Conservation (phyloP, 139 green algal species). For the Tetratostichococcus sp. region DNA sequence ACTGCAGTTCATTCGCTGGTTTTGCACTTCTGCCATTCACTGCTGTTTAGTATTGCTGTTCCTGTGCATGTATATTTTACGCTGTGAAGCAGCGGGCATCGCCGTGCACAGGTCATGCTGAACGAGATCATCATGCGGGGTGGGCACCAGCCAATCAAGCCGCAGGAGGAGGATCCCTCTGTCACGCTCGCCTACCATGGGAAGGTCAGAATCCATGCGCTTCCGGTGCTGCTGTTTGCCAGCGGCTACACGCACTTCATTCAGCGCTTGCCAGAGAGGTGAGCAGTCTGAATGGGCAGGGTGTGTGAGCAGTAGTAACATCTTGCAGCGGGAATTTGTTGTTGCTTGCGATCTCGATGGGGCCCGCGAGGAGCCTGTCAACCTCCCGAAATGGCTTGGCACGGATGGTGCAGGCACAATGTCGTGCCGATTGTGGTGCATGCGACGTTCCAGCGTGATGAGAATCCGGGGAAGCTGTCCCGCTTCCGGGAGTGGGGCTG, state of each 20-base stretch:
- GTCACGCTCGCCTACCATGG: not conserved
- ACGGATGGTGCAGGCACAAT: not conserved
- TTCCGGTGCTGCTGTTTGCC: conserved; percentile 3
- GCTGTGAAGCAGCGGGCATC: too few relatives aligned
- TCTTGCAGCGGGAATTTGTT: too few relatives aligned
- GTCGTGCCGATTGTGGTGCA: conserved; percentile 6
- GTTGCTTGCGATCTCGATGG: too few relatives aligned
- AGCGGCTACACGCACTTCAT: conserved; percentile 1
- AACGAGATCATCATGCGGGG: not conserved
- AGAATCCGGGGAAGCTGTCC: conserved; percentile 3
- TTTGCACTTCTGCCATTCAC: not conserved
- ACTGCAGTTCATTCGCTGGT: too few relatives aligned
- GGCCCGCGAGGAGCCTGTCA: too few relatives aligned
- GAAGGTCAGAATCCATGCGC: not conserved
- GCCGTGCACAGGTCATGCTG: not conserved
- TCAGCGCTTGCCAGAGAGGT: not conserved
- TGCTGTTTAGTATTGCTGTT: too few relatives aligned
- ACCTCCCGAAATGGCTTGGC: too few relatives aligned
- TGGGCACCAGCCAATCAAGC: not conserved
- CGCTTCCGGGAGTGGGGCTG: conserved; percentile 7
- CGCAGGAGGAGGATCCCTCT: not conserved
- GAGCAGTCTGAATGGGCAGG: too few relatives aligned
- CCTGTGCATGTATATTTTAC: too few relatives aligned
- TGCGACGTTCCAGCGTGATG: conserved; percentile 5
- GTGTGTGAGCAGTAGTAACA: too few relatives aligned